These are phyloP conservation scores for Rhizophagus clarus DNA, from an alignment of 192 early-diverging fungal species.

Conservation along the genomic window DNA sequence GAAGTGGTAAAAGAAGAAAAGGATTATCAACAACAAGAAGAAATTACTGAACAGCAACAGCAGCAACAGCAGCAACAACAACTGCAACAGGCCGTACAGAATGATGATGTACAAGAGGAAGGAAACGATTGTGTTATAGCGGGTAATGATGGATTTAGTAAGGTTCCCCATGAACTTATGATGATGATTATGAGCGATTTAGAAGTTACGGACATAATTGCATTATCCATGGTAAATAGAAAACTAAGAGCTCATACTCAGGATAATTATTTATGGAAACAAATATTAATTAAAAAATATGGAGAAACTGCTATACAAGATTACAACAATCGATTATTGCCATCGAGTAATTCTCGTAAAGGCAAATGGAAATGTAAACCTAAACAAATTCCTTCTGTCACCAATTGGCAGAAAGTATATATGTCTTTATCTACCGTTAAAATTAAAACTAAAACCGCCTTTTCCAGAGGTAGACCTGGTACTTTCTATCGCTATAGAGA, in stretches of 20 bases:
- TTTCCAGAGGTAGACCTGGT: constrained; percentile 1
- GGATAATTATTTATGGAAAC: constrained; percentile 13
- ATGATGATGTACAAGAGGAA: neutral
- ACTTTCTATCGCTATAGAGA: neutral
- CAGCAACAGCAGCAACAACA: too few species aligned
- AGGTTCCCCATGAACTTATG: constrained; percentile 20
- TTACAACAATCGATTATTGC: neutral
- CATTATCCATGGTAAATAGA: constrained; percentile 18
- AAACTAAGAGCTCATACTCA: constrained; percentile 3
- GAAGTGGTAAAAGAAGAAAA: too few species aligned
- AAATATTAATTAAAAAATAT: constrained; percentile 1
- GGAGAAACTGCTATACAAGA: neutral
- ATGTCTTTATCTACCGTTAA: constrained; percentile 9
- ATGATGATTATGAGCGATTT: constrained; percentile 15
- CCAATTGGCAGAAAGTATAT: neutral
- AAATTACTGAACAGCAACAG: neutral
- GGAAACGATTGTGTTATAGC: neutral
- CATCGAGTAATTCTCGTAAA: neutral
- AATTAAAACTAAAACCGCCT: neutral
- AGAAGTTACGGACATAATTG: neutral
- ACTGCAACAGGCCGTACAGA: too few species aligned
- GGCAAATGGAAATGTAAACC: neutral
- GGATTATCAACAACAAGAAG: neutral
- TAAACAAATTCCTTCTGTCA: neutral
- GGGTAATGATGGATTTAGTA: constrained; percentile 6